phyloP scores from a whole-genome alignment of 106 monocot species.

The Dendrobium nobile region DNA sequence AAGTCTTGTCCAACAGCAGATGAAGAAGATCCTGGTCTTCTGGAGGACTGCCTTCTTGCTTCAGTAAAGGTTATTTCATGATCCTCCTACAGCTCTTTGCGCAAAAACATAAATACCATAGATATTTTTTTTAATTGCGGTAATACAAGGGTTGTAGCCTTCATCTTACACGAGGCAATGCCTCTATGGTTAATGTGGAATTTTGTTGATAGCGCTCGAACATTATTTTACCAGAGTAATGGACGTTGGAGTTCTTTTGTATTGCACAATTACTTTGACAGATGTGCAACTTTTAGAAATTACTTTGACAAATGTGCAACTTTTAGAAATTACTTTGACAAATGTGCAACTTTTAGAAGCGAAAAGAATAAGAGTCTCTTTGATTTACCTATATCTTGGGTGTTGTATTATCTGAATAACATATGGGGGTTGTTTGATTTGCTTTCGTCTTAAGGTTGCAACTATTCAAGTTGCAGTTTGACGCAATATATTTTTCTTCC shows the following conservation, averaged over 20 bases:
- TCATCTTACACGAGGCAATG: background rate
- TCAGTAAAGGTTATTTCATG: slow-evolving; percentile 75
- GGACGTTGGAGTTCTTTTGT: background rate
- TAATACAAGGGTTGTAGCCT: background rate
- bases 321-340: too few species aligned
- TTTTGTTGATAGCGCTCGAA: background rate
- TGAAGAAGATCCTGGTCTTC: slow-evolving; percentile 48
- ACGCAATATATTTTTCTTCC: background rate
- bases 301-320: too few species aligned
- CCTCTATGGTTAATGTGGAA: background rate
- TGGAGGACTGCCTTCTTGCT: slow-evolving; percentile 88
- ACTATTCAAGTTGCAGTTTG: background rate
- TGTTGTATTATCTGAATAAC: background rate
- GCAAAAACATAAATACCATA: background rate
- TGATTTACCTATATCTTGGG: too few species aligned
- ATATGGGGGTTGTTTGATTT: background rate
- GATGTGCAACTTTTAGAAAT: too few species aligned
- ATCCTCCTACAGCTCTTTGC: background rate
- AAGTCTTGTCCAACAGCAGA: slow-evolving; percentile 12
- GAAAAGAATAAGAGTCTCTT: too few species aligned
- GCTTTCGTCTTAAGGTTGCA: background rate
- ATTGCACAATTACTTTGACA: background rate
- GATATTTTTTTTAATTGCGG: too few species aligned
- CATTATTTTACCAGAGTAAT: background rate
- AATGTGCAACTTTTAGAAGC: too few species aligned